Evolutionary conservation across 495 filamentous ascomycete genomes (phyloP).

Genomic region (Aspergillus funiculosus): DNA sequence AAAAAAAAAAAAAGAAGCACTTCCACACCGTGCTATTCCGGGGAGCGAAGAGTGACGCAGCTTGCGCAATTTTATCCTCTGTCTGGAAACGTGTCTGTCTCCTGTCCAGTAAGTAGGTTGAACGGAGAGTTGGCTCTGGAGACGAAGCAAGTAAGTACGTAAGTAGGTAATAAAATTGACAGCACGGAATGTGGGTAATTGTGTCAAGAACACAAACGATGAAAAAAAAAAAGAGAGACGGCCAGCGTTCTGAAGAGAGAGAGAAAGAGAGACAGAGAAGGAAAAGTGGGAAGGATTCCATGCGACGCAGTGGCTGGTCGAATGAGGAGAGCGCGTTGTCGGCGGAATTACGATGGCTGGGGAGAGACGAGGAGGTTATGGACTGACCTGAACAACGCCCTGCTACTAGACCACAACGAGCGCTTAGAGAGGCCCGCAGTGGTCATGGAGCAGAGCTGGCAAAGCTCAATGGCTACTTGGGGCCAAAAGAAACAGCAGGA

Average conservation of each 20-base stretch:
- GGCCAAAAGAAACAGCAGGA: background rate
- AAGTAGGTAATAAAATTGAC: conserved; percentile 14
- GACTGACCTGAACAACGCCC: conserved; percentile 6
- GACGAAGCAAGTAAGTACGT: conserved; percentile 7
- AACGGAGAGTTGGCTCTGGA: conserved; percentile 9
- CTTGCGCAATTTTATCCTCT: no score
- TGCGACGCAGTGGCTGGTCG: conserved; percentile 24
- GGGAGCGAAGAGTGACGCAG: no score
- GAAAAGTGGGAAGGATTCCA: conserved; percentile 11
- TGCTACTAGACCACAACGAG: conserved; percentile 25
- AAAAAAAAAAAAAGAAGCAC: background rate
- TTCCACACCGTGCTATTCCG: no score
- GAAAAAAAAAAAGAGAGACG: conserved; percentile 5
- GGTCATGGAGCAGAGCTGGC: conserved; percentile 19
- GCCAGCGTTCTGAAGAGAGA: conserved; percentile 10
- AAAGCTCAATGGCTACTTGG: conserved; percentile 18
- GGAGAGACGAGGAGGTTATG: conserved; percentile 9
- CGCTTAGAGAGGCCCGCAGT: conserved; percentile 13
- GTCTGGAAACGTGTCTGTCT: conserved; percentile 10
- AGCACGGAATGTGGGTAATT: conserved; percentile 27
- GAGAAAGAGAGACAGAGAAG: conserved; percentile 3
- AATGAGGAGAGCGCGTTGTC: conserved; percentile 18
- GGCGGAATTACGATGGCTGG: conserved; percentile 29
- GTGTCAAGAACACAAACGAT: conserved; percentile 6
- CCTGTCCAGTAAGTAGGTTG: conserved; percentile 7